A percentile compares a stretch with the other conserved stretches of the same genome.
Conservation (phyloP, 352 stramenopile genomes). For the Chrysophaeum taylorii region DNA sequence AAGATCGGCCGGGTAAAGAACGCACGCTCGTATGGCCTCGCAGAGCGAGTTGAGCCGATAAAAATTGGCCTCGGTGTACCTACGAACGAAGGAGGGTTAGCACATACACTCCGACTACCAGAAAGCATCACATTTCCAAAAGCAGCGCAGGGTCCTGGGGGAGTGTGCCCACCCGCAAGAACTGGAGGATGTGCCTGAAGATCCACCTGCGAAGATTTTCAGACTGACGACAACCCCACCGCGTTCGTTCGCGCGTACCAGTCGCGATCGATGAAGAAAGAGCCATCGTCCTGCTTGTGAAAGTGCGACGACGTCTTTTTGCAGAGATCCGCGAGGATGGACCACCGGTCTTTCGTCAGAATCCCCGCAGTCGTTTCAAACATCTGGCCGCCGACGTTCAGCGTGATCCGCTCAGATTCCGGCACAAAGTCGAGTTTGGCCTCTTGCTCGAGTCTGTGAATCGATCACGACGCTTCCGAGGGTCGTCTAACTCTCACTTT, state of each 20-base stretch:
- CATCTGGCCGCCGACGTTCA: constrained; percentile 40
- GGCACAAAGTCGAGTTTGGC: constrained; percentile 24
- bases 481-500: too few relatives aligned
- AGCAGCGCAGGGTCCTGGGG: constrained; percentile 32
- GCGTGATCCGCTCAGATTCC: constrained; percentile 19
- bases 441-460: constrained; percentile 29
- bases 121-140: constrained; percentile 26
- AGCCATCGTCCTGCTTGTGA: constrained; percentile 18
- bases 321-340: constrained; percentile 31
- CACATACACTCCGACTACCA: not conserved
- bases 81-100: not conserved
- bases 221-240: not conserved
- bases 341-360: constrained; percentile 34
- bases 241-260: constrained; percentile 25
- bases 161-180: constrained; percentile 29
- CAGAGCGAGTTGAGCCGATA: constrained; percentile 32
- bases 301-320: constrained; percentile 1
- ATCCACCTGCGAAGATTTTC: constrained; percentile 19
- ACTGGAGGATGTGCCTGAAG: constrained; percentile 40
- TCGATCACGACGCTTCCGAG: not conserved
- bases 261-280: constrained; percentile 40
- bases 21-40: too few relatives aligned
- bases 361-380: constrained; percentile 35
- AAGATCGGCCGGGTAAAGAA: too few relatives aligned
- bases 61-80: constrained; percentile 32